Conservation (phyloP, 768 basidiomycete species). For the Lentinula detonsa region DNA sequence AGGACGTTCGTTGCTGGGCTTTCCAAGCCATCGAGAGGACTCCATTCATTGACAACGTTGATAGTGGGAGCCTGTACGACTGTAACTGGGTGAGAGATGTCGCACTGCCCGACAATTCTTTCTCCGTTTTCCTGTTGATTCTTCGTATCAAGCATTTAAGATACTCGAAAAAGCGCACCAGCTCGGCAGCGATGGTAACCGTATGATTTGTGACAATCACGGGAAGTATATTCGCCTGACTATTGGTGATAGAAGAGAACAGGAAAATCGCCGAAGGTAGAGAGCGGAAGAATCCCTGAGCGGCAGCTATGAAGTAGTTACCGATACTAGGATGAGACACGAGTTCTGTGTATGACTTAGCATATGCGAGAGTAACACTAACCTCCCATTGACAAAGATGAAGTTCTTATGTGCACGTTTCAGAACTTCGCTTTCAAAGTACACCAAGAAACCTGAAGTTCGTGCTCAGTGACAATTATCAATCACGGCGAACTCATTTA, state of each 20-base stretch:
- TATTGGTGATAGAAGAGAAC: constrained; percentile 87
- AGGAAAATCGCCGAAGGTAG: constrained; percentile 92
- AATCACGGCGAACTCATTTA: constrained; percentile 20
- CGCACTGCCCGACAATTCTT: constrained; percentile 85
- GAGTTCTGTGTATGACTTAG: not conserved
- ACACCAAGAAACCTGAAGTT: constrained; percentile 79
- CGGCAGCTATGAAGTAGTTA: constrained; percentile 88
- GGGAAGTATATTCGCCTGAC: constrained; percentile 82
- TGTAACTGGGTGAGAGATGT: constrained; percentile 81
- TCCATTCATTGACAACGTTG: constrained; percentile 27
- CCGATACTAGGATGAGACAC: constrained; percentile 51
- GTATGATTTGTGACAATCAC: constrained; percentile 92
- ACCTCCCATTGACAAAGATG: constrained; percentile 89
- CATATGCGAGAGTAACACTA: not conserved
- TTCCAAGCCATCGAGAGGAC: constrained; percentile 47
- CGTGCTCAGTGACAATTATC: not conserved
- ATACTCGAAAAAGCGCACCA: constrained; percentile 36
- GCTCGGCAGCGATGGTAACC: constrained; percentile 90
- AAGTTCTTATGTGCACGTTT: constrained; percentile 92
- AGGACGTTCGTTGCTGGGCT: constrained; percentile 52
- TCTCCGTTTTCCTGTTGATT: constrained; percentile 59
- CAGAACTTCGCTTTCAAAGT: constrained; percentile 85
- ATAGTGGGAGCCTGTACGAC: constrained; percentile 28
- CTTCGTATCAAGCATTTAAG: not conserved
- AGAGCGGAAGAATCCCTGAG: constrained; percentile 86